Percentiles rank a stretch among this genome's conserved stretches.
These are phyloP conservation scores for Trichoderma hamatum DNA, from an alignment of 2,329 filamentous ascomycete genomes.

Conservation along the genomic window DNA sequence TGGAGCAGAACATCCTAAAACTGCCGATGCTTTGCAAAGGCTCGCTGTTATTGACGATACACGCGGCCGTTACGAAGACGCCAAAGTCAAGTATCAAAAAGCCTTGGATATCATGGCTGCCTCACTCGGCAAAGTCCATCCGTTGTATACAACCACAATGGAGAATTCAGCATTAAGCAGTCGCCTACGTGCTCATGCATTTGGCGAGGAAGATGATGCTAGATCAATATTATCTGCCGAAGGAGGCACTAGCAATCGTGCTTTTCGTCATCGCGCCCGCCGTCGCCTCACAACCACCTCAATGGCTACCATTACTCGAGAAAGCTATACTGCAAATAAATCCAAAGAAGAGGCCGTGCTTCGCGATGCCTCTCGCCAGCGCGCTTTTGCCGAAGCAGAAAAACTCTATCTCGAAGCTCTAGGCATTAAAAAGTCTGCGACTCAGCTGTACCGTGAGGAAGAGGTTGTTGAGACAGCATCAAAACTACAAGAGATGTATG, in stretches of 20 bases:
- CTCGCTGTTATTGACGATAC: constrained; percentile 36
- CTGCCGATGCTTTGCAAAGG: constrained; percentile 33
- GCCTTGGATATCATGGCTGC: constrained; percentile 32
- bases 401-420: constrained; percentile 35
- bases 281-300: constrained; percentile 18
- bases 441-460: constrained; percentile 33
- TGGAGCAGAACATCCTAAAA: constrained; percentile 33
- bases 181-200: constrained; percentile 28
- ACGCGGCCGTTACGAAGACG: constrained; percentile 31
- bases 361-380: constrained; percentile 26
- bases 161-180: constrained; percentile 34
- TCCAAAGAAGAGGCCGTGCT: constrained; percentile 24
- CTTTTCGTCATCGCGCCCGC: constrained; percentile 6
- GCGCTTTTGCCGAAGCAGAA: constrained; percentile 34
- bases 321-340: constrained; percentile 4
- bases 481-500: constrained; percentile 37
- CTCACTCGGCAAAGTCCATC: constrained; percentile 33
- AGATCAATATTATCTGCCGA: constrained; percentile 9
- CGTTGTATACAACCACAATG: constrained; percentile 32
- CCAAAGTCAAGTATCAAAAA: constrained; percentile 32
- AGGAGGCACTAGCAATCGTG: neutral
- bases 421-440: constrained; percentile 31
- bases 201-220: constrained; percentile 22
- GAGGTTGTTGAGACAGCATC: constrained; percentile 33
- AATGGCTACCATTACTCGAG: constrained; percentile 11